Conservation (phyloP, 768 basidiomycete genomes). For the Tylopilus vinaceipallidus region DNA sequence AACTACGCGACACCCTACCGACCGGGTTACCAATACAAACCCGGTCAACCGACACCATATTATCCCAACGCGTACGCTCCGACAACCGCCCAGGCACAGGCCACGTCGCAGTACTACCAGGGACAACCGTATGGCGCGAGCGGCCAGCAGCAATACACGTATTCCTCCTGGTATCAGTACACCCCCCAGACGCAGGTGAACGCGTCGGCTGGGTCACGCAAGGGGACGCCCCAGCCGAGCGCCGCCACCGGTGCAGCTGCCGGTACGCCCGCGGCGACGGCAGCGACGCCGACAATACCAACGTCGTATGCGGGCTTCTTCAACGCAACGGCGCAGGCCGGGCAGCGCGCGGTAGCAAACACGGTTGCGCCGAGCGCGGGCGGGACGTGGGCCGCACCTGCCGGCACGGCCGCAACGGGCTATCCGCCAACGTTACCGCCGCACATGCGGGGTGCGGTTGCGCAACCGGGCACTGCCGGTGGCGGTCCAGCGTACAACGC, state of each 20-base stretch:
- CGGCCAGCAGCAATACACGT: constrained; percentile 41
- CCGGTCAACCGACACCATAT: constrained; percentile 35
- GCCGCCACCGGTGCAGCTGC: constrained; percentile 16
- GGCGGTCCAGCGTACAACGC: constrained; percentile 13
- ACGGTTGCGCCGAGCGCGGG: constrained; percentile 40
- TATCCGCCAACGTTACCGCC: constrained; percentile 42
- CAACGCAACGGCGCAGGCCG: constrained; percentile 29
- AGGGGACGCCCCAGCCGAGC: constrained; percentile 44
- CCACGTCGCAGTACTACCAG: constrained; percentile 35
- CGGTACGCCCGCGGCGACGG: constrained; percentile 22
- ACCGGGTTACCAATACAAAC: constrained; percentile 37
- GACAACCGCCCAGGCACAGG: constrained; percentile 26
- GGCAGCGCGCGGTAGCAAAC: constrained; percentile 54
- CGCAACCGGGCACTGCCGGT: constrained; percentile 20
- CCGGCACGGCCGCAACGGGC: constrained; percentile 20
- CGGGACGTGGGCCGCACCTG: constrained; percentile 27
- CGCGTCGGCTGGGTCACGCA: constrained; percentile 33
- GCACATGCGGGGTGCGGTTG: constrained; percentile 35
- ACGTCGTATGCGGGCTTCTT: constrained; percentile 44
- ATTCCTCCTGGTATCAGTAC: constrained; percentile 45
- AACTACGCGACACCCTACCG: constrained; percentile 36
- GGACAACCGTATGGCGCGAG: constrained; percentile 34
- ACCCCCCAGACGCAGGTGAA: constrained; percentile 31
- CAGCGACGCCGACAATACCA: constrained; percentile 32
- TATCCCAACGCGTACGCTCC: constrained; percentile 30